These are phyloP conservation scores for Aeschynomene evenia DNA, from an alignment of 306 rosid genomes.

Conservation along the genomic window DNA sequence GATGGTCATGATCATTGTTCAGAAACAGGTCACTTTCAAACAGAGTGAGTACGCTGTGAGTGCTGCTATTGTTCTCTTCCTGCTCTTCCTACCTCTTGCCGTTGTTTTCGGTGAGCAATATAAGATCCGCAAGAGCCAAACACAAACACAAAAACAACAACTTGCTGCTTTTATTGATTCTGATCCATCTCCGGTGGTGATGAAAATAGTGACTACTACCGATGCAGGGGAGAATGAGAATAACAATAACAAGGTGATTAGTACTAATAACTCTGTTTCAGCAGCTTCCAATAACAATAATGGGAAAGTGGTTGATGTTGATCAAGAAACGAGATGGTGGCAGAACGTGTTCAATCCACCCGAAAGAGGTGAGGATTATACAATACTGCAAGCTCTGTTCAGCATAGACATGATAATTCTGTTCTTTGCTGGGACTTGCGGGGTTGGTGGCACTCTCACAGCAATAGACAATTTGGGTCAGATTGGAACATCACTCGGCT, in stretches of 20 bases:
- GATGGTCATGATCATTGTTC: slow-evolving; percentile 48
- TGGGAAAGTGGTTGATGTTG: no score
- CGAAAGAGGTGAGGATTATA: slow-evolving; percentile 53
- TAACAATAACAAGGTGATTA: no score
- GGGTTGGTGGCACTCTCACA: slow-evolving; percentile 57
- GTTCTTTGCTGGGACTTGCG: slow-evolving; percentile 50
- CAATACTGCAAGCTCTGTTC: slow-evolving; percentile 63
- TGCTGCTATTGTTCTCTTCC: slow-evolving; percentile 45
- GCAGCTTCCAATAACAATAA: not conserved
- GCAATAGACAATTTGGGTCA: slow-evolving; percentile 63
- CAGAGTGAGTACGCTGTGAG: slow-evolving; percentile 47
- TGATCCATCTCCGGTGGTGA: slow-evolving; percentile 22
- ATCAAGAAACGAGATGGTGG: slow-evolving; percentile 48
- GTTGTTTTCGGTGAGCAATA: slow-evolving; percentile 51
- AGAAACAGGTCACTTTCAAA: slow-evolving; percentile 36
- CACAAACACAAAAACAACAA: no score
- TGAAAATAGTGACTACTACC: slow-evolving; percentile 18
- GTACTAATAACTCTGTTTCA: not conserved
- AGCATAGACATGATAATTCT: slow-evolving; percentile 59
- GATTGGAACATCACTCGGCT: slow-evolving; percentile 49
- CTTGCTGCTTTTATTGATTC: not conserved
- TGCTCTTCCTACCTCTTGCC: slow-evolving; percentile 58
- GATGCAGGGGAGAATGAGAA: not conserved
- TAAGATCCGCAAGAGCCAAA: slow-evolving; percentile 24
- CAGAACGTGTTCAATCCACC: slow-evolving; percentile 48